These are phyloP conservation scores for Podaxis carcinomalis DNA, from an alignment of 768 basidiomycete species.

Conservation along the genomic window DNA sequence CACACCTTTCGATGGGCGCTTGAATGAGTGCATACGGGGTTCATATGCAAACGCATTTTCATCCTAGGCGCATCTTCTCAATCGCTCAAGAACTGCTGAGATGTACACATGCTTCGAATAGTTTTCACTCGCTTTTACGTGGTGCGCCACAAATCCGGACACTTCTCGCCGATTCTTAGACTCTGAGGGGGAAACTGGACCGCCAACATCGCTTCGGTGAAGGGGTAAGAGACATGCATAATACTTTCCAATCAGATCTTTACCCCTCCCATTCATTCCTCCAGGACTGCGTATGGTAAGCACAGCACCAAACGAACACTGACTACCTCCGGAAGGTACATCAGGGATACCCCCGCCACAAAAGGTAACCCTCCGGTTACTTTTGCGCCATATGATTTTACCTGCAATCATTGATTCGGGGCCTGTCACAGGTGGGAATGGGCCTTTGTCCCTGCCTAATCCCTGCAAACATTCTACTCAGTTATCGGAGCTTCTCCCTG, in stretches of 20 bases:
- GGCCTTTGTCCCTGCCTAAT: not conserved
- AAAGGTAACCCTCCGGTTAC: slow-evolving; percentile 22
- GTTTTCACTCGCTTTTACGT: slow-evolving; percentile 30
- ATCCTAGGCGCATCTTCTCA: slow-evolving; percentile 21
- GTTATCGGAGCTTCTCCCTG: too few species aligned
- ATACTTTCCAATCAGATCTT: slow-evolving; percentile 26
- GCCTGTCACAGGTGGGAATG: slow-evolving; percentile 15
- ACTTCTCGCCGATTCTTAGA: slow-evolving; percentile 22
- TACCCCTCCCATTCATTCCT: slow-evolving; percentile 11
- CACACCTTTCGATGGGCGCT: slow-evolving; percentile 27
- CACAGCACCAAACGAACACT: slow-evolving; percentile 12
- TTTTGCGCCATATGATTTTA: slow-evolving; percentile 20
- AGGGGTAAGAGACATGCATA: slow-evolving; percentile 10
- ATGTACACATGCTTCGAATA: slow-evolving; percentile 24
- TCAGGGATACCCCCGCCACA: slow-evolving; percentile 11
- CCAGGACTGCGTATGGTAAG: slow-evolving; percentile 16
- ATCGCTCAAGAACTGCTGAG: slow-evolving; percentile 26
- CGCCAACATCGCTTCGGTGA: slow-evolving; percentile 25
- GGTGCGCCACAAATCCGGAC: slow-evolving; percentile 41
- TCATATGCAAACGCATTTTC: slow-evolving; percentile 28
- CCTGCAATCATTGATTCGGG: slow-evolving; percentile 12
- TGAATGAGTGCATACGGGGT: slow-evolving; percentile 31
- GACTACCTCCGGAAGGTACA: slow-evolving; percentile 11
- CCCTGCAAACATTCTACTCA: not conserved
- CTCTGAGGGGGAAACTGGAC: slow-evolving; percentile 20